These are phyloP conservation scores for Tolypocladium capitatum DNA, from an alignment of 2,329 filamentous ascomycete species.

Conservation along the genomic window DNA sequence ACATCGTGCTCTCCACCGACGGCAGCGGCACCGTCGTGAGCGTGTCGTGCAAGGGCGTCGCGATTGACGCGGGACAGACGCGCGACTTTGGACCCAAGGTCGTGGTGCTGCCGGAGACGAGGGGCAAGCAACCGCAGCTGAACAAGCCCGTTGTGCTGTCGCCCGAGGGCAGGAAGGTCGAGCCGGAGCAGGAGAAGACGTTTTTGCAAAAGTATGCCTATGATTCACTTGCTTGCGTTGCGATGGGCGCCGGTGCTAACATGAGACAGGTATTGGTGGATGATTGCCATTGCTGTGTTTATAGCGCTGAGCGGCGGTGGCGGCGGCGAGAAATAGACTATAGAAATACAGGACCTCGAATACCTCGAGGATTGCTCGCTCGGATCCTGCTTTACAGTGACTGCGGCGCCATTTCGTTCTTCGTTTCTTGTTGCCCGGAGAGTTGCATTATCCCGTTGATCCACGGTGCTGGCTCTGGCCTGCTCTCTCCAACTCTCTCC, in stretches of 20 bases:
- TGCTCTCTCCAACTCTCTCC: no score
- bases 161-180: constrained; percentile 45
- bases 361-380: not conserved
- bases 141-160: constrained; percentile 51
- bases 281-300: constrained; percentile 39
- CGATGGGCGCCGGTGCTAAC: constrained; percentile 18
- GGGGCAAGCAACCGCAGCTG: constrained; percentile 43
- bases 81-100: constrained; percentile 52
- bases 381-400: not conserved
- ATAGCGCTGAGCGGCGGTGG: constrained; percentile 40
- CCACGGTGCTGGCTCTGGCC: not conserved
- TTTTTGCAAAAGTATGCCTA: constrained; percentile 49
- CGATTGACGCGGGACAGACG: constrained; percentile 50
- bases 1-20: constrained; percentile 40
- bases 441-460: not conserved
- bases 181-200: constrained; percentile 44
- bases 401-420: not conserved
- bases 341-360: not conserved
- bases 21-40: constrained; percentile 31
- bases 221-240: not conserved
- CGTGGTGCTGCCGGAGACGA: constrained; percentile 30
- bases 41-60: constrained; percentile 39
- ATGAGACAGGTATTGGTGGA: constrained; percentile 50
- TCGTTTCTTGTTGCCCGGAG: not conserved
- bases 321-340: constrained; percentile 33